Conservation (phyloP, 306 rosid species). For the Prunus mira region DNA sequence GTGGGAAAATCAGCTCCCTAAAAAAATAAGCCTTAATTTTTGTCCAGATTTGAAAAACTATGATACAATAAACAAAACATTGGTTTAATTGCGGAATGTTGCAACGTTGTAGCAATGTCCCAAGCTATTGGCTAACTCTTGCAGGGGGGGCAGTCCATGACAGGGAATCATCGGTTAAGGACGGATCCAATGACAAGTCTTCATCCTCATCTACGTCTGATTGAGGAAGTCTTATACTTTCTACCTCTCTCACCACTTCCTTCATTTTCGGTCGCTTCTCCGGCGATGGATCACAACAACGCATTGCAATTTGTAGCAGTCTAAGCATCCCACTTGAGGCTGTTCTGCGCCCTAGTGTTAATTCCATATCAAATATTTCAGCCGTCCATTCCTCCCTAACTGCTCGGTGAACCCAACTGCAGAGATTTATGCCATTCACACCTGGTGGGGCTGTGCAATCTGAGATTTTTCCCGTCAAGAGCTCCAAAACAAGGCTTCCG, state of each 20-base stretch:
- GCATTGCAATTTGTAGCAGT: constrained; percentile 63
- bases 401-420: constrained; percentile 69
- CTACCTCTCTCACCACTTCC: constrained; percentile 60
- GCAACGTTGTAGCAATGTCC: no score
- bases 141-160: not conserved
- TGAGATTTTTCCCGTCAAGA: constrained; percentile 64
- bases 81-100: no score
- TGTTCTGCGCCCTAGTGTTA: constrained; percentile 29
- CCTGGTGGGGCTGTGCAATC: constrained; percentile 50
- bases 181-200: constrained; percentile 42
- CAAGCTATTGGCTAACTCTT: not conserved
- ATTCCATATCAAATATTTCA: constrained; percentile 70
- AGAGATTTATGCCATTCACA: constrained; percentile 47
- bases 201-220: constrained; percentile 43
- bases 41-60: no score
- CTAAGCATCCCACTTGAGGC: constrained; percentile 65
- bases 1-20: no score
- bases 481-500: constrained; percentile 68
- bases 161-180: constrained; percentile 53
- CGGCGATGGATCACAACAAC: constrained; percentile 52
- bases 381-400: constrained; percentile 92
- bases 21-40: no score
- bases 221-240: constrained; percentile 30
- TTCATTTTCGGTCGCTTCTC: constrained; percentile 66
- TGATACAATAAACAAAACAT: no score